Percentiles rank a stretch among this genome's conserved stretches.
Evolutionary conservation across 257 asterid species (phyloP).

Genomic region (Nicotiana obtusifolia): DNA sequence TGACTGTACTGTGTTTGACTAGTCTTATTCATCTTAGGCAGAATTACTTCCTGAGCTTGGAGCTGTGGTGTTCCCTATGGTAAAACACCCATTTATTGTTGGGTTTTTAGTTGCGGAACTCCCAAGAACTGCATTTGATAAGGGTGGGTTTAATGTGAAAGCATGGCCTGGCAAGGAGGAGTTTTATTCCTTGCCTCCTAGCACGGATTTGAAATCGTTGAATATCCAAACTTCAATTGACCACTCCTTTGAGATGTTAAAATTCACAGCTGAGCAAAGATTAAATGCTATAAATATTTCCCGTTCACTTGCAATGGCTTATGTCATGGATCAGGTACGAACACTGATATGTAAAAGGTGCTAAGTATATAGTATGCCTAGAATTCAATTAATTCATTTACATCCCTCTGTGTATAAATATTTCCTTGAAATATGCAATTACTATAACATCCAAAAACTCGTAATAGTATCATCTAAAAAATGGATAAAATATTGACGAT

Average conservation of each 20-base stretch:
- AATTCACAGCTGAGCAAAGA: slow-evolving; percentile 58
- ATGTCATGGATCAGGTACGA: slow-evolving; percentile 95
- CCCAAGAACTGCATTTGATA: slow-evolving; percentile 41
- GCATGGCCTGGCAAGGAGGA: slow-evolving; percentile 34
- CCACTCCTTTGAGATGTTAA: slow-evolving; percentile 35
- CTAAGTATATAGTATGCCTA: background rate
- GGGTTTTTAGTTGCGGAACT: slow-evolving; percentile 94
- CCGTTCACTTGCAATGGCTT: slow-evolving; percentile 77
- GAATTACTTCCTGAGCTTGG: slow-evolving; percentile 72
- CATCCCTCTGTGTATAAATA: background rate
- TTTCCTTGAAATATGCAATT: background rate
- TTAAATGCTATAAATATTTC: slow-evolving; percentile 70
- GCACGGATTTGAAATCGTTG: slow-evolving; percentile 32
- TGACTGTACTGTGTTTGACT: slow-evolving; percentile 3
- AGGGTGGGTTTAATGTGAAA: slow-evolving; percentile 34
- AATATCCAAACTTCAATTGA: slow-evolving; percentile 36
- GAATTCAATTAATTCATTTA: background rate
- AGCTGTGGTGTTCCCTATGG: slow-evolving; percentile 89
- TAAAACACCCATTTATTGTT: slow-evolving; percentile 89
- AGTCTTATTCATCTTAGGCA: slow-evolving; percentile 50
- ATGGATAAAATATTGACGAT: background rate
- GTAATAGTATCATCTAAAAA: background rate
- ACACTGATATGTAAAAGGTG: slow-evolving; percentile 1
- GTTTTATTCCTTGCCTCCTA: slow-evolving; percentile 35
- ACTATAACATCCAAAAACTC: background rate